Base-by-base conservation (phyloP, 805 yeast species). In the Saccharomyces mikatae region DNA sequence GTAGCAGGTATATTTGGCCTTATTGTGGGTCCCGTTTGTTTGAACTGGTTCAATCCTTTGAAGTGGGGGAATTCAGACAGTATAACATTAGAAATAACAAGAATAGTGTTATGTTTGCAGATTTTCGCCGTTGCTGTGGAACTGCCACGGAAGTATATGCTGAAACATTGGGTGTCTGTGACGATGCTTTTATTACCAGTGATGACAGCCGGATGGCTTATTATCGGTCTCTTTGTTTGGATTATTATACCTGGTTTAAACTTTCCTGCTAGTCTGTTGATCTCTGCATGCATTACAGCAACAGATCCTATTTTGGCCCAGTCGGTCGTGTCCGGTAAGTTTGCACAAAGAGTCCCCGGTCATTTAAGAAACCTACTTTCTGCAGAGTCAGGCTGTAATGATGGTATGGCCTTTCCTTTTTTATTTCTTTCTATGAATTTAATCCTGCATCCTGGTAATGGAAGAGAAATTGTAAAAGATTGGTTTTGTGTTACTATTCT, bases 231-330 rank as follows among this genome's bases (percentile, higher is more conserved):
- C 2, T 88, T 89, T 62, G 78, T 89, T 46, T 91, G 90, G 87
- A 76, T 79, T 26, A 72, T 91, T 30, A 83, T 91, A 36, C 92
- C 94, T 1, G 80, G 83, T 8, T 75, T 90, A 55, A 74, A 79
- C 53, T 89, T 90, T 73, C 69, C 87, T 22, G 87, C 83, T 50
- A 84, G 89, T 2, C 76, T 90, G 36, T 76, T 85, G 49, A 82
- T 90, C 1, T 80, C 91, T 31, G 96, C 96, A 1, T 89, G 96
- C 68, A 83, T 90, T 48, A 91, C 97, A 0, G 97, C 97, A 1
- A 91, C 97, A 0, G 97, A 90, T 71, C 97, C 97, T 6, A 94
- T 90, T 46, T 76, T 90, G 64, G 96, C 97, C 1, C 94, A 96
- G 17, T 96, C 97, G 2, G 96, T 90, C 41, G 96, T 90, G 10